Conservation (phyloP, 2,329 filamentous ascomycete species). For the Colletotrichum tropicale region DNA sequence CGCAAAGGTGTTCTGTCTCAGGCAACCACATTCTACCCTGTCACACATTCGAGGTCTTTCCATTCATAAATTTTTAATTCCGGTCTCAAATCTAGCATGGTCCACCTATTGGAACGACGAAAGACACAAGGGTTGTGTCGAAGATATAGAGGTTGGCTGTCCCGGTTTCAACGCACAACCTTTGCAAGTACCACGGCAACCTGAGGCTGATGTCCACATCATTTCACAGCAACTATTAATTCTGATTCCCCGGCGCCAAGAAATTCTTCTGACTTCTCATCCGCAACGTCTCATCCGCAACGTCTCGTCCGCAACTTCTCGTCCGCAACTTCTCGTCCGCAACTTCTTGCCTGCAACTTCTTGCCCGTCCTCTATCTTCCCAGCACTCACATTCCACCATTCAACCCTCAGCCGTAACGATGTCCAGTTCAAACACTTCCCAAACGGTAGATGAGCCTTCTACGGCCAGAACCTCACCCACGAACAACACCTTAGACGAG, state of each 20-base stretch:
- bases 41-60: not conserved
- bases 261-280: too few relatives aligned
- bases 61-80: not conserved
- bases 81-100: not conserved
- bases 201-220: not conserved
- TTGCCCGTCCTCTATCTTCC: fast-evolving
- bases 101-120: not conserved
- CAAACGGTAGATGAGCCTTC: not conserved
- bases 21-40: not conserved
- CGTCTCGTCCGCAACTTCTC: too few relatives aligned
- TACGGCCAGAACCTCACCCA: not conserved
- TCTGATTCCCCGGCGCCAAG: not conserved
- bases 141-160: not conserved
- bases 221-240: not conserved
- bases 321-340: too few relatives aligned
- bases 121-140: not conserved
- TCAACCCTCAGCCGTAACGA: not conserved
- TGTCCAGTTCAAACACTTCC: not conserved
- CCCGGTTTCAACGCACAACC: not conserved
- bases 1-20: not conserved
- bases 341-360: too few relatives aligned
- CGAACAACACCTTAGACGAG: not conserved
- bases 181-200: not conserved
- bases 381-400: not conserved
- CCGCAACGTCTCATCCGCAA: too few relatives aligned